Base-by-base conservation (phyloP, 441 rosid genomes). In the Gossypium schwendimanii region DNA sequence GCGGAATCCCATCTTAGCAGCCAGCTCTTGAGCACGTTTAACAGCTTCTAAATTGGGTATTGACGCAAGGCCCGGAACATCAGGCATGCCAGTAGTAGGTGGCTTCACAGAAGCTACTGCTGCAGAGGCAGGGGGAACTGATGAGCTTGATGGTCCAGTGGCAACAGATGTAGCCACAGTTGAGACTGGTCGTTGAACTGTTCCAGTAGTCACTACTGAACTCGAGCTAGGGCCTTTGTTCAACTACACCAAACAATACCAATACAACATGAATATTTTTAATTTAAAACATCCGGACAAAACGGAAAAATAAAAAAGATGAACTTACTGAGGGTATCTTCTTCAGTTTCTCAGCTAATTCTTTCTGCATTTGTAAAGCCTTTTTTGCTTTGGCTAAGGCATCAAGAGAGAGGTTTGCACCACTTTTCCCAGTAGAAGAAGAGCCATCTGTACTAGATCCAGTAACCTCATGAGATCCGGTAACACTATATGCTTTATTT, bases 381-480 rank as follows among this genome's bases (percentile, higher is more conserved):
- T 84, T 92, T 87, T 88, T 92, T 83, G 98, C 96, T 89, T 88
- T 89, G 0, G 97, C 87, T 85, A 89, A 75, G 70, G 91, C 94
- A 85, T 91, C 98, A 86, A 87, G 91, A 18, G 96, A 88, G 72
- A 89, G 82, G 68, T 77, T 89, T 80, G 86, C 90, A 83, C 90
- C 96, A 85, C 83, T 83, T 87, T 89, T 87, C 75, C 92, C 94
- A 81, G 94, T 90, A 65, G 81, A 76, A 72, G 96, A 81, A 41
- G 94, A 80, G 84, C 96, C 97, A 94, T 92, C 98, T 94, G 99
- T 94, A 94, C 99, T 94, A 88, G 97, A 91, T 91, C 94, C 99
- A 91, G 86, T 90, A 94, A 92, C 99, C 99, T 91, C 97, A 92
- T 94, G 97, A 94, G 93, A 89, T 80, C 98, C 84, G 94, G 88